These are phyloP conservation scores for Voacanga thouarsii DNA, from an alignment of 257 asterid genomes.

Conservation along the genomic window DNA sequence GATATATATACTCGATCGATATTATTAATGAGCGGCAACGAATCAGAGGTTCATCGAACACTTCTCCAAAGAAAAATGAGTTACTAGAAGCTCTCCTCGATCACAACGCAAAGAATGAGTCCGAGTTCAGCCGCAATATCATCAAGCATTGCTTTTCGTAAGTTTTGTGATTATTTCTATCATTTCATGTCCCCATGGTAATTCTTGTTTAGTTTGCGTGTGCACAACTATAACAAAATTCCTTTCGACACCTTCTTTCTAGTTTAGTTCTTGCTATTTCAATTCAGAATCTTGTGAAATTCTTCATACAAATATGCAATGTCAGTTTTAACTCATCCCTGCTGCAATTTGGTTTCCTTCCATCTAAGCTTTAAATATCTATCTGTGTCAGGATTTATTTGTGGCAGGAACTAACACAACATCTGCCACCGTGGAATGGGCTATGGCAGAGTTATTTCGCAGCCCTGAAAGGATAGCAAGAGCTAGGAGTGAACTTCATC, in stretches of 20 bases:
- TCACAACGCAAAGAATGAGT: conserved; percentile 1
- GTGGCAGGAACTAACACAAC: conserved; percentile 21
- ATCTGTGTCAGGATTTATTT: conserved; percentile 24
- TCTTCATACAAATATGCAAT: too few species aligned
- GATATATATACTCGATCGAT: conserved; percentile 17
- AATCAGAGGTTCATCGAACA: neutral
- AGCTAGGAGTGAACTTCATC: conserved; percentile 12
- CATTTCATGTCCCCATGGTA: too few species aligned
- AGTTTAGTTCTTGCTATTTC: too few species aligned
- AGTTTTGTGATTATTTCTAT: neutral
- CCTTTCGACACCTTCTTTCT: too few species aligned
- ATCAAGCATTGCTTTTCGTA: neutral
- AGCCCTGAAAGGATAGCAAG: conserved; percentile 14
- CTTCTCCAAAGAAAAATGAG: conserved; percentile 12
- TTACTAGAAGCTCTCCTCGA: conserved; percentile 33
- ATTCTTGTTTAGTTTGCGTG: too few species aligned
- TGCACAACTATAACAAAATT: too few species aligned
- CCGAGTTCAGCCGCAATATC: neutral
- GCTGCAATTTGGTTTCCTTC: neutral
- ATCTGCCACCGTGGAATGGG: conserved; percentile 30
- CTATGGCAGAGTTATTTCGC: conserved; percentile 31
- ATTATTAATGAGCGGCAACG: conserved; percentile 16
- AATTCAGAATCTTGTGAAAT: too few species aligned
- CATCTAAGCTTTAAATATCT: neutral
- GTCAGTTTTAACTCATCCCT: neutral